phyloP scores from a whole-genome alignment of 1,284 basidiomycete species.

The Cystobasidiaceae sp. region DNA sequence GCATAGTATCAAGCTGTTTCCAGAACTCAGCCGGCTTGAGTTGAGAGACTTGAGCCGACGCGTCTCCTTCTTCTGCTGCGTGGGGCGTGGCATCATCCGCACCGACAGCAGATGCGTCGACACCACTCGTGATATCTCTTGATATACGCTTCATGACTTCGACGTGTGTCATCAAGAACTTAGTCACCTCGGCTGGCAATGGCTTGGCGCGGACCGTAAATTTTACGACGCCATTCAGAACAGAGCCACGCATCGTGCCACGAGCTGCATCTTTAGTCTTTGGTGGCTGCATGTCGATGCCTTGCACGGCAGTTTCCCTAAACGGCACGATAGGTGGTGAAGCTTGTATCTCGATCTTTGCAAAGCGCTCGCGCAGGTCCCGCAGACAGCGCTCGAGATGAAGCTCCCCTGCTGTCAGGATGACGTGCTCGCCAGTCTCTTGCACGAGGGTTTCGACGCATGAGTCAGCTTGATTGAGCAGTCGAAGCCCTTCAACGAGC shows the following conservation, averaged over 20 bases:
- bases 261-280: conserved; percentile 67
- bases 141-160: too few species aligned
- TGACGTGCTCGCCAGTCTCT: conserved; percentile 95
- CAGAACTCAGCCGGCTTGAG: conserved; percentile 77
- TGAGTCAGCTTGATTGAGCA: conserved; percentile 92
- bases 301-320: conserved; percentile 86
- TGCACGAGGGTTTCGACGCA: conserved; percentile 97
- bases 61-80: conserved; percentile 47
- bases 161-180: conserved; percentile 70
- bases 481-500: conserved; percentile 76
- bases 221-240: conserved; percentile 65
- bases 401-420: conserved; percentile 90
- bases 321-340: conserved; percentile 97
- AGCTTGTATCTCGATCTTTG: conserved; percentile 82
- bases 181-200: conserved; percentile 61
- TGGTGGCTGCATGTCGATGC: conserved; percentile 75
- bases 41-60: conserved; percentile 49
- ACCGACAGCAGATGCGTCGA: conserved; percentile 39
- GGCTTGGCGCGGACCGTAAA: conserved; percentile 79
- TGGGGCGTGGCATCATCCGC: too few species aligned
- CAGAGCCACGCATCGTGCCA: conserved; percentile 69
- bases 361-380: conserved; percentile 91
- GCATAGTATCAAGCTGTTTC: conserved; percentile 60
- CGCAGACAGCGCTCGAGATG: conserved; percentile 96
- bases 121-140: conserved; percentile 14